Conservation (phyloP, 768 basidiomycete species). For the Hypsizygus marmoreus region DNA sequence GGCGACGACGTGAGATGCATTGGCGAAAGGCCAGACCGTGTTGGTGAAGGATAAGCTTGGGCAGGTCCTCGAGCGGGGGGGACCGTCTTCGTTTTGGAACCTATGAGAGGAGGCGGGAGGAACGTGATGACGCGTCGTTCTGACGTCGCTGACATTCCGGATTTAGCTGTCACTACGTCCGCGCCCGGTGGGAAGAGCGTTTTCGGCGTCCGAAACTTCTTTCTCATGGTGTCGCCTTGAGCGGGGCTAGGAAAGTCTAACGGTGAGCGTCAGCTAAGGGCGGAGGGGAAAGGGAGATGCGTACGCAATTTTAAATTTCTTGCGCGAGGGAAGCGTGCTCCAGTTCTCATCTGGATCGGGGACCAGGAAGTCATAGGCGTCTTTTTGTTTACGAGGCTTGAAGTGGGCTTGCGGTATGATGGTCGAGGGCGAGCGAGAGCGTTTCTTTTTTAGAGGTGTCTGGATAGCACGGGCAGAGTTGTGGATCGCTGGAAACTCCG, state of each 20-base stretch:
- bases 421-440: slow-evolving; percentile 4
- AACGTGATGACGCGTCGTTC: slow-evolving; percentile 25
- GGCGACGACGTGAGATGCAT: slow-evolving; percentile 9
- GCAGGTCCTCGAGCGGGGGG: not conserved
- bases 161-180: slow-evolving; percentile 5
- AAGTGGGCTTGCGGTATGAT: not conserved
- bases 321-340: slow-evolving; percentile 36
- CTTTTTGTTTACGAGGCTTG: slow-evolving; percentile 7
- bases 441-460: not conserved
- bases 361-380: slow-evolving; percentile 29
- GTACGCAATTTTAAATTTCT: slow-evolving; percentile 28
- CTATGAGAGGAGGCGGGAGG: slow-evolving; percentile 24
- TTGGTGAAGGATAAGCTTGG: slow-evolving; percentile 20
- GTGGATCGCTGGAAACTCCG: too few species aligned
- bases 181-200: not conserved
- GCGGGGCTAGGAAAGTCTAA: not conserved
- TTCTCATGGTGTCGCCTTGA: not conserved
- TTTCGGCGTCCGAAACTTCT: slow-evolving; percentile 16
- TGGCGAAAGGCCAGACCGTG: not conserved
- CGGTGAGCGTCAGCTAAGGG: not conserved
- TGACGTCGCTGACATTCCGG: slow-evolving; percentile 24
- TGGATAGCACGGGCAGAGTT: too few species aligned
- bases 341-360: slow-evolving; percentile 37
- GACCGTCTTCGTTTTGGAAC: not conserved
- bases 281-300: not conserved